These are phyloP conservation scores for Hordeum pubiflorum DNA, from an alignment of 202 grass and related monocot genomes.

Conservation along the genomic window DNA sequence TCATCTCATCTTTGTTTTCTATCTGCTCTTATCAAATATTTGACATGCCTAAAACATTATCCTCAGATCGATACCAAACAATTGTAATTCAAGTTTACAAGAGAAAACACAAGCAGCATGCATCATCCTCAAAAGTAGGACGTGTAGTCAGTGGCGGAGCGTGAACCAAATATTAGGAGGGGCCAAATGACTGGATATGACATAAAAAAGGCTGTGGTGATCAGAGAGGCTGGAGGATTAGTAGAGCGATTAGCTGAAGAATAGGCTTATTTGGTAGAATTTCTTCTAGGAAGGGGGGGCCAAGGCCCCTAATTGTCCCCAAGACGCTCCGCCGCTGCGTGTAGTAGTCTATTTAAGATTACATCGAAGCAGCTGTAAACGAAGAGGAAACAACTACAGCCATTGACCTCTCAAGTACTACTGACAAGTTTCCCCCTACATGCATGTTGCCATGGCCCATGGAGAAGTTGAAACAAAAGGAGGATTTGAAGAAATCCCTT, in stretches of 20 bases:
- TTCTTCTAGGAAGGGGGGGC: too few relatives aligned
- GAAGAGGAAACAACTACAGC: not conserved
- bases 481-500: not conserved
- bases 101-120: not conserved
- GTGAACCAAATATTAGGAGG: too few relatives aligned
- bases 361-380: not conserved
- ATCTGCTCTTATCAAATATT: not conserved
- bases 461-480: constrained; percentile 3
- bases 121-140: not conserved
- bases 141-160: not conserved
- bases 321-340: too few relatives aligned
- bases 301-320: too few relatives aligned
- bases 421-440: not conserved
- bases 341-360: constrained; percentile 1
- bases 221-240: too few relatives aligned
- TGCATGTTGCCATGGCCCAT: not conserved
- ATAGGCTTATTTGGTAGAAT: too few relatives aligned
- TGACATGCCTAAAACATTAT: not conserved
- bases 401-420: not conserved
- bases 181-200: too few relatives aligned
- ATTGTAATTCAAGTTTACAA: not conserved
- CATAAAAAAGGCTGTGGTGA: too few relatives aligned
- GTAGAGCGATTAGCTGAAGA: too few relatives aligned
- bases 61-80: not conserved
- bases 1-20: not conserved